Conservation (phyloP, 78 protist genomes). For the Dictyostelium firmibasis region DNA sequence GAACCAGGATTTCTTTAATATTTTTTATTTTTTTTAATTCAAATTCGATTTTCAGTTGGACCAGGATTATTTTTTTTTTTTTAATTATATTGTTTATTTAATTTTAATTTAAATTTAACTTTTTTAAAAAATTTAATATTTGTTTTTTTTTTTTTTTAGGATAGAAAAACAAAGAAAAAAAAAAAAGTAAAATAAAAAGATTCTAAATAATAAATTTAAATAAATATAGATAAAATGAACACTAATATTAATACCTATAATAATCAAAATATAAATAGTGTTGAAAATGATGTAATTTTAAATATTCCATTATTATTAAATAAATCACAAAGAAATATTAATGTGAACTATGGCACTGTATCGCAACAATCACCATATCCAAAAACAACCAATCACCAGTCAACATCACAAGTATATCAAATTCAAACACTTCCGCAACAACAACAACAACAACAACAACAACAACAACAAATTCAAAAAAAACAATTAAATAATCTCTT, state of each 20-base stretch:
- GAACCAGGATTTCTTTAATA: too few relatives aligned
- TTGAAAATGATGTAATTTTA: background rate
- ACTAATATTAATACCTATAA: background rate
- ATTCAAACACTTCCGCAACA: background rate
- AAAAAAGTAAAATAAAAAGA: background rate
- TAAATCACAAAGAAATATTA: background rate
- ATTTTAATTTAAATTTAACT: background rate
- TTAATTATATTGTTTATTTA: background rate
- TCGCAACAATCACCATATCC: background rate
- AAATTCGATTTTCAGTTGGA: too few relatives aligned
- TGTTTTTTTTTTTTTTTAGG: background rate
- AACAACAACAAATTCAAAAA: background rate
- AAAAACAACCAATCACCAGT: background rate
- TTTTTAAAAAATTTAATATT: background rate
- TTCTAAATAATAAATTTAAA: background rate
- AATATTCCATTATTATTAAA: background rate
- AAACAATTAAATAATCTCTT: background rate
- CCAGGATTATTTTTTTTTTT: too few relatives aligned
- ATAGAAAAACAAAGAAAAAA: background rate
- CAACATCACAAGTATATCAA: background rate
- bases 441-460: background rate
- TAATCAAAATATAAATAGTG: background rate
- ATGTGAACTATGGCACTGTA: background rate
- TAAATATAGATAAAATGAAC: background rate
- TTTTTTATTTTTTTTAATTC: too few relatives aligned